These are phyloP conservation scores for Suillus alpinus DNA, from an alignment of 768 basidiomycete genomes.

Conservation along the genomic window DNA sequence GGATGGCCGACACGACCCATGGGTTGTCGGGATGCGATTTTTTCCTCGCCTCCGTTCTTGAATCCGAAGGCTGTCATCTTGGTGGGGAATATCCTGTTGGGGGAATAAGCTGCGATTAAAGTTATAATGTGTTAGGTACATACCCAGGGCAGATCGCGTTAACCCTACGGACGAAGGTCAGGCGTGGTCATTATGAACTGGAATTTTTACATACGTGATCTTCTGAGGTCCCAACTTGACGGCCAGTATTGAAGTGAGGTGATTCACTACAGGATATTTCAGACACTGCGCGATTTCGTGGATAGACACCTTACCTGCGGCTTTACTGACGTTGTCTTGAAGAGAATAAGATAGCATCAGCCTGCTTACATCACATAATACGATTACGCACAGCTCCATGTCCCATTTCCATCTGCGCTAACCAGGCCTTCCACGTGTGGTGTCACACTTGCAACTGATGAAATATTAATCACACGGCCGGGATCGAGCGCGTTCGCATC, in stretches of 20 bases:
- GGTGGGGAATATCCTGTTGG: conserved; percentile 65
- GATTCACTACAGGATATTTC: conserved; percentile 53
- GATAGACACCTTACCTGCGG: conserved; percentile 47
- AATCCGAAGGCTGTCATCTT: conserved; percentile 82
- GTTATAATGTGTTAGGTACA: conserved; percentile 9
- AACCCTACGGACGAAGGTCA: conserved; percentile 44
- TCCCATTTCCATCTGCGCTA: conserved; percentile 56
- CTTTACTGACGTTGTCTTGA: conserved; percentile 78
- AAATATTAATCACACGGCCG: conserved; percentile 79
- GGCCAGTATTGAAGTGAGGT: conserved; percentile 72
- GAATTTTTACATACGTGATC: conserved; percentile 55
- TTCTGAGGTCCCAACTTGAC: conserved; percentile 55
- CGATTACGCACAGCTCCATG: conserved; percentile 72
- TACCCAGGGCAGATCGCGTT: conserved; percentile 86
- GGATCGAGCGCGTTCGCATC: conserved; percentile 62
- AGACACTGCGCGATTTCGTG: neutral
- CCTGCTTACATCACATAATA: neutral
- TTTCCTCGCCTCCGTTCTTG: conserved; percentile 50
- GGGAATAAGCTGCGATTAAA: neutral
- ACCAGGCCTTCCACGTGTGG: conserved; percentile 48
- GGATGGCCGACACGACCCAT: conserved; percentile 67
- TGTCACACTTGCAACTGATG: conserved; percentile 61
- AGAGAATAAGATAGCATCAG: conserved; percentile 1
- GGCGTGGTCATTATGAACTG: neutral
- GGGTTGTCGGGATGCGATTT: conserved; percentile 54